These are phyloP conservation scores for Hawksworthiomyces lignivorus DNA, from an alignment of 2,329 filamentous ascomycete genomes.

Conservation along the genomic window DNA sequence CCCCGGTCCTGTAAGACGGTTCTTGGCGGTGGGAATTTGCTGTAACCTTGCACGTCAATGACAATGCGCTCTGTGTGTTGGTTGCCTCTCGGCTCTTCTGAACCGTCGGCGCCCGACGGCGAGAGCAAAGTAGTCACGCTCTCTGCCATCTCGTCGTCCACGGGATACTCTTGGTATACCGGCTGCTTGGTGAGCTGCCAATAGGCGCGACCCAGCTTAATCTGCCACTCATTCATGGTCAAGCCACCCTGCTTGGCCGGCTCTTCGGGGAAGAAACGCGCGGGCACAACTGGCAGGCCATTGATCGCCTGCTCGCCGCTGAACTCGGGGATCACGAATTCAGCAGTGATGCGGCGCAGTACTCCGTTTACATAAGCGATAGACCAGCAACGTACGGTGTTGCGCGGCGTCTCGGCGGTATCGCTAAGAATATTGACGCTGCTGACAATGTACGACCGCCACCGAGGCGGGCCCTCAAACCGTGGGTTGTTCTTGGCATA, in stretches of 20 bases:
- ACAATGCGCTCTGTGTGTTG: constrained; percentile 30
- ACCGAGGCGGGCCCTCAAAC: constrained; percentile 20
- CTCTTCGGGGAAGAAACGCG: constrained; percentile 32
- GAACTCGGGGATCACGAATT: constrained; percentile 30
- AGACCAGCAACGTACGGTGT: constrained; percentile 31
- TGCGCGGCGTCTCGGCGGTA: too few species aligned
- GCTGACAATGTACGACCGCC: constrained; percentile 35
- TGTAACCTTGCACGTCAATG: constrained; percentile 31
- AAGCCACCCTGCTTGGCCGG: constrained; percentile 20
- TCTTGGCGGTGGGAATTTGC: too few species aligned
- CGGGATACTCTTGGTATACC: constrained; percentile 39
- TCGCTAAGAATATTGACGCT: constrained; percentile 17
- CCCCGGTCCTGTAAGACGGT: too few species aligned
- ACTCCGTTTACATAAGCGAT: constrained; percentile 27
- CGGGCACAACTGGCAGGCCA: constrained; percentile 34
- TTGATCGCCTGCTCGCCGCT: constrained; percentile 36
- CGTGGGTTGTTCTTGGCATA: constrained; percentile 30
- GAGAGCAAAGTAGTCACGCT: too few species aligned
- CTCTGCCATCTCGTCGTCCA: constrained; percentile 24
- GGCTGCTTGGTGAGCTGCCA: constrained; percentile 40
- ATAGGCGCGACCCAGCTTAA: constrained; percentile 34
- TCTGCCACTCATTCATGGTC: constrained; percentile 28
- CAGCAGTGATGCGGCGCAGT: constrained; percentile 30
- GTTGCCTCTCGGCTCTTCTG: too few species aligned
- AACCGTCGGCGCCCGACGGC: too few species aligned